Evolutionary conservation across 2,329 filamentous ascomycete species (phyloP), one percentile per base, ranked within the genome.

Genomic region (Pestalotiopsis sp.): DNA sequence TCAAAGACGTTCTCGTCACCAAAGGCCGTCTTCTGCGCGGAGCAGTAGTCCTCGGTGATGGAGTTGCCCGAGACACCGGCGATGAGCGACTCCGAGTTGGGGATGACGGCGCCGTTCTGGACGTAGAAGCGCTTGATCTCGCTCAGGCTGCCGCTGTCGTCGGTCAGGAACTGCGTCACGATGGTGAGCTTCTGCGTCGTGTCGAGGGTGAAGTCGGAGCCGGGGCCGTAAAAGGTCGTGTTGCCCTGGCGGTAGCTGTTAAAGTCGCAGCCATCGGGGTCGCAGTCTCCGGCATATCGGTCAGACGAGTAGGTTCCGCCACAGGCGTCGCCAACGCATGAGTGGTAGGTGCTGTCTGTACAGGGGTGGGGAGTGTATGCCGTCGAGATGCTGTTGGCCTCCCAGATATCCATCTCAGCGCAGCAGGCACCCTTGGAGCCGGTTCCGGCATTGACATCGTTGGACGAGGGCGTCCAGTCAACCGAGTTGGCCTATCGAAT

Each of bases 221-320:
- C 86, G 0, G 82, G 78, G 62, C 89, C 89, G 80, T 86, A 91
- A 83, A 90, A 91, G 77, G 79, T 79, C 60, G 80, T 80, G 77
- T 86, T 82, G 69, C 89, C 89, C 82, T 88, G 84, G 75, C 88
- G 87, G 85, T 85, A 91, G 59, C 84, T 80, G 83, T 90, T 90
- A 83, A 87, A 90, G 77, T 90, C 89, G 74, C 89, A 91, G 63
- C 89, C 89, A 72, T 90, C 87, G 70, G 87, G 86, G 77, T 91
- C 89, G 78, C 89, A 91, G 69, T 86, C 79, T 69, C 88, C 87
- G 31, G 76, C 79, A 76, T 90, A 90, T 71, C 88, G 86, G 74
- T 84, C 79, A 65, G 75, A 71, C 6, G 78, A 78, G 71, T 82
- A 85, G 61, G 81, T 81, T 68, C 83, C 86, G 69, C 86, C 86